Percentiles rank a stretch among this genome's conserved stretches.
Conservation (phyloP, 1,139 yeast species). For the Yamadazyma triangularis region DNA sequence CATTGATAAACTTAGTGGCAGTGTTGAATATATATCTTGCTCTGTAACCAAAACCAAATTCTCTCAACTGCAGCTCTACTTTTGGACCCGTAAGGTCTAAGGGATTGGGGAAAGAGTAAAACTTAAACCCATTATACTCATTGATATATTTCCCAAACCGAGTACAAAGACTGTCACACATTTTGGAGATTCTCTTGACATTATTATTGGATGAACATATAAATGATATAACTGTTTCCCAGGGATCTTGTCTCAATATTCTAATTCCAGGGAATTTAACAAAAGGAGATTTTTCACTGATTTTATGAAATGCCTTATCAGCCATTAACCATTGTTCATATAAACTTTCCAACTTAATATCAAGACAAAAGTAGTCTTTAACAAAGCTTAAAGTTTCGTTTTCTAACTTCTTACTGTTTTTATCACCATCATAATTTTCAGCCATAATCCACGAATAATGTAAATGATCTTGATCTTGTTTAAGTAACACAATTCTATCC, state of each 20-base stretch:
- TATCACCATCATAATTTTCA: conserved; percentile 4
- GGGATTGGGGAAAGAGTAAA: conserved; percentile 76
- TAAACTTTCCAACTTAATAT: conserved; percentile 48
- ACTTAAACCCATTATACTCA: conserved; percentile 50
- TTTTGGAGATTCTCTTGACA: conserved; percentile 85
- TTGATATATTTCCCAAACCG: conserved; percentile 67
- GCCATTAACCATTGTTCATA: conserved; percentile 57
- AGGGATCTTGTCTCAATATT: conserved; percentile 87
- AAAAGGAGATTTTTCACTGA: conserved; percentile 29
- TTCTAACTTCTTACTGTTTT: conserved; percentile 3
- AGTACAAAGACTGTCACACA: conserved; percentile 78
- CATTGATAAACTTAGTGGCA: conserved; percentile 43
- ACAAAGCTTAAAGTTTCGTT: conserved; percentile 43
- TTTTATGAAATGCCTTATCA: conserved; percentile 45
- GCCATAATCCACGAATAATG: conserved; percentile 29
- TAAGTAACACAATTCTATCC: conserved; percentile 48
- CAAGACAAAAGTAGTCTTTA: conserved; percentile 65
- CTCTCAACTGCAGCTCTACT: conserved; percentile 45
- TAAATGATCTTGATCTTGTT: conserved; percentile 36
- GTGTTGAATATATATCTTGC: conserved; percentile 85
- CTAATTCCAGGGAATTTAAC: conserved; percentile 64
- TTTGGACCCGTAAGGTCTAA: conserved; percentile 34
- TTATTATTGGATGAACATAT: conserved; percentile 96
- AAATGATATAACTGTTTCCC: conserved; percentile 89
- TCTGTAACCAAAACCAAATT: conserved; percentile 83